Base-by-base conservation (phyloP, 176 grass and related monocot genomes). In the Rhynchospora pubera region DNA sequence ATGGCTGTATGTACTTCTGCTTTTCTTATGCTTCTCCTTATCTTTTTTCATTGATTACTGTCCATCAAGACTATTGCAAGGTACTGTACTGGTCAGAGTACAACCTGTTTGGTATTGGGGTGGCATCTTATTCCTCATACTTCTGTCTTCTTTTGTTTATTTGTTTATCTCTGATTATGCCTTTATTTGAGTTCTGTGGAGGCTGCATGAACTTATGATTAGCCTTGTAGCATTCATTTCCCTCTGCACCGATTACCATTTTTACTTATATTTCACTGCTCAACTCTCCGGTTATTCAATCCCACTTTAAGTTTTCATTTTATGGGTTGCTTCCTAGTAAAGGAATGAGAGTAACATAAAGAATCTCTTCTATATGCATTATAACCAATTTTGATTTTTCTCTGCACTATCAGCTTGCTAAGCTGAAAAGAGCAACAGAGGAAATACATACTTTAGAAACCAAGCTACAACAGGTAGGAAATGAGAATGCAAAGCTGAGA, bases 401-500 rank as follows among this genome's bases (percentile, higher is more conserved):
- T 39, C 34, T 39, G 48, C 48, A 51, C 32, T 13, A 32, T 13
- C 79, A 97, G 94, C 91, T 93, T 86, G 81, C 82, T 61, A 97
- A 91, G 84, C 69, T 97, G 73, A 91, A 69, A 83, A 91, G 85
- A 78, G 91, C 91, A 85, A 85, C 87, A 84, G 94, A 97, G 79
- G 91, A 91, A 82, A 93, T 92, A 88, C 85, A 89, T 74, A 50
- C 85, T 75, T 80, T 97, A 90, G 94, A 97, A 82, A 51, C 84
- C 78, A 97, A 93, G 77, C 86, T 97, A 78, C 94, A 94, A 77
- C 89, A 88, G 83, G 88, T 89, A 83, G 70, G 92, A 52, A 94
- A 94, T 89, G 94, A 97, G 85, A 97, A 92, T 85, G 83, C 85
- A 63, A 93, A 94, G 79, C 83, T 97, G 64, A 94, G 94, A 84